Evolutionary conservation across 768 basidiomycete species (phyloP).

Genomic region (Auriscalpium orientale): DNA sequence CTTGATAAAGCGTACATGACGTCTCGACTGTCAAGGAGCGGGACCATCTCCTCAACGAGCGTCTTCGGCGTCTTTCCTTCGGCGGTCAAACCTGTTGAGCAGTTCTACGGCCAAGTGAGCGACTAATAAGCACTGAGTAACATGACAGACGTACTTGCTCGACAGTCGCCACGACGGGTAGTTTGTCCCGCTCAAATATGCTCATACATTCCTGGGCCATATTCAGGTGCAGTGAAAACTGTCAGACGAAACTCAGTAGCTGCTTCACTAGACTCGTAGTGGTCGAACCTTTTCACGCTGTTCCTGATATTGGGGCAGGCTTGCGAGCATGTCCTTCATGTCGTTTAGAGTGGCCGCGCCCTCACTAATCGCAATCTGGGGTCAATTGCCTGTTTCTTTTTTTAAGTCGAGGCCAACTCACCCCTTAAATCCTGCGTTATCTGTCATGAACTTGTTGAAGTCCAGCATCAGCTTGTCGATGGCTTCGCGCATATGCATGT

Average conservation of each 20-base stretch:
- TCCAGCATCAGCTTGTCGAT: slow-evolving; percentile 96
- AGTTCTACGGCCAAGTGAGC: slow-evolving; percentile 47
- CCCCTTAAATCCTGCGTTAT: slow-evolving; percentile 94
- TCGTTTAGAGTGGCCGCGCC: slow-evolving; percentile 87
- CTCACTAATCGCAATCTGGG: slow-evolving; percentile 36
- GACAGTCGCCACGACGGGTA: slow-evolving; percentile 76
- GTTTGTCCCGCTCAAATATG: slow-evolving; percentile 81
- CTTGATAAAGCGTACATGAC: slow-evolving; percentile 48
- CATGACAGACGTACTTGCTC: slow-evolving; percentile 58
- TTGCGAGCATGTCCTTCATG: slow-evolving; percentile 99
- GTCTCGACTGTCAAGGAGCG: slow-evolving; percentile 79
- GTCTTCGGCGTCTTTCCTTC: slow-evolving; percentile 94
- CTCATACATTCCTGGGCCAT: slow-evolving; percentile 99
- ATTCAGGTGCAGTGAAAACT: slow-evolving; percentile 95
- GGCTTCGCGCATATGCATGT: slow-evolving; percentile 98
- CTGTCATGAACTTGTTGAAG: slow-evolving; percentile 90
- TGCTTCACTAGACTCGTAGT: background rate
- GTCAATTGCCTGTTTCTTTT: background rate
- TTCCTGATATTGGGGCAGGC: slow-evolving; percentile 88
- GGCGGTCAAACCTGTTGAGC: slow-evolving; percentile 84
- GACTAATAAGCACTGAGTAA: too few relatives aligned
- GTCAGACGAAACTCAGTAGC: background rate
- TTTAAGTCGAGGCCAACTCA: slow-evolving; percentile 24
- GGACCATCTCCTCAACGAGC: slow-evolving; percentile 98
- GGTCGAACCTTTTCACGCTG: slow-evolving; percentile 78